A percentile compares a stretch with the other conserved stretches of the same genome.
These are phyloP conservation scores for Prunus mongolica DNA, from an alignment of 306 rosid genomes.

Conservation along the genomic window DNA sequence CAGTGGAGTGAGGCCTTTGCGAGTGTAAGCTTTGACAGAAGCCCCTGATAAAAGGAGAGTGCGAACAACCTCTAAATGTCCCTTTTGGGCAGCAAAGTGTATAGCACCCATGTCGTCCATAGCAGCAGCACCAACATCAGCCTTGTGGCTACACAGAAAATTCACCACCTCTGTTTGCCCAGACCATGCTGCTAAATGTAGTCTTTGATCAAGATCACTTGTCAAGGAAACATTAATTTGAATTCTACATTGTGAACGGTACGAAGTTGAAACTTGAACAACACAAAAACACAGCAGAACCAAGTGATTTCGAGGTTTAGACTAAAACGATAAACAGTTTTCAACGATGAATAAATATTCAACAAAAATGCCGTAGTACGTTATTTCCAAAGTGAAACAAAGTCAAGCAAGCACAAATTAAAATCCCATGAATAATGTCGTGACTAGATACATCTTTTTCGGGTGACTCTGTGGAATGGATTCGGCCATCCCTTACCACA, in stretches of 20 bases:
- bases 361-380: background rate
- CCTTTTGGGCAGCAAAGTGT: constrained; percentile 92
- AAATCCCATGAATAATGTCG: background rate
- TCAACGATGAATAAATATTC: background rate
- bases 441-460: background rate
- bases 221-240: constrained; percentile 57
- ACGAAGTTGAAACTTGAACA: background rate
- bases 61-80: constrained; percentile 69
- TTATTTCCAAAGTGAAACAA: background rate
- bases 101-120: constrained; percentile 97
- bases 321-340: background rate
- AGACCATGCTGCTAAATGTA: constrained; percentile 93
- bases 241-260: constrained; percentile 3
- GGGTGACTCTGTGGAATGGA: background rate
- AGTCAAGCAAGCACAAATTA: background rate
- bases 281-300: background rate
- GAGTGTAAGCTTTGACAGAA: constrained; percentile 57
- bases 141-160: constrained; percentile 79
- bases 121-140: constrained; percentile 89
- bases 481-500: background rate
- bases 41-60: constrained; percentile 62
- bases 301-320: background rate
- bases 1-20: constrained; percentile 79
- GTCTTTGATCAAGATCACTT: constrained; percentile 38
- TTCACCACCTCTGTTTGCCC: constrained; percentile 68